Percentiles rank a stretch among this genome's conserved stretches.
Evolutionary conservation across 257 asterid genomes (phyloP).

Genomic region (Solanum sejunctum): DNA sequence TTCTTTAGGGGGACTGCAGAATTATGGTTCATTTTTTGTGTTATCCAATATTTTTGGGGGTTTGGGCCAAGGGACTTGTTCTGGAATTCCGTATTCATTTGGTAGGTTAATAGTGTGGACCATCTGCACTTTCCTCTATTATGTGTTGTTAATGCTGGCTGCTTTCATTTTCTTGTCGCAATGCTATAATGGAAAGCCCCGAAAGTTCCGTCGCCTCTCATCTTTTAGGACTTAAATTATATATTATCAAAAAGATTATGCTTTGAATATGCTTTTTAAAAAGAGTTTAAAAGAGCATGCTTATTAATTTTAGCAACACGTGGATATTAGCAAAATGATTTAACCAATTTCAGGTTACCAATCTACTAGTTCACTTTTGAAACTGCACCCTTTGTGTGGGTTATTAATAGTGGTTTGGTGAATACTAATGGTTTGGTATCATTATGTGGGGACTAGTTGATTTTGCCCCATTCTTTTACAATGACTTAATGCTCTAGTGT

Average conservation of each 20-base stretch:
- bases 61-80: neutral
- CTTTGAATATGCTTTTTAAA: neutral
- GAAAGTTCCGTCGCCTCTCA: neutral
- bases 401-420: neutral
- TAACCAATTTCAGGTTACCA: neutral
- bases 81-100: neutral
- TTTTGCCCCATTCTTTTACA: neutral
- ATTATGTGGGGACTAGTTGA: neutral
- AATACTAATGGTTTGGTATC: neutral
- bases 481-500: neutral
- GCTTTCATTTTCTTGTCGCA: constrained; percentile 7
- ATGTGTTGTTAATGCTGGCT: neutral
- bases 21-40: neutral
- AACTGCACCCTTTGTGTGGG: neutral
- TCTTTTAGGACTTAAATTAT: neutral
- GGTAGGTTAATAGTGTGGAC: neutral
- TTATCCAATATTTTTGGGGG: neutral
- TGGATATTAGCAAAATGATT: too few species aligned
- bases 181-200: neutral
- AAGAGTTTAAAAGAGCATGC: neutral
- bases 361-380: neutral
- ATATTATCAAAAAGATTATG: neutral
- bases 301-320: neutral
- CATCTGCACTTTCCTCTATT: neutral
- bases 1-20: neutral